Evolutionary conservation across 805 yeast species (phyloP).

Genomic region (Wickerhamomyces pijperi): DNA sequence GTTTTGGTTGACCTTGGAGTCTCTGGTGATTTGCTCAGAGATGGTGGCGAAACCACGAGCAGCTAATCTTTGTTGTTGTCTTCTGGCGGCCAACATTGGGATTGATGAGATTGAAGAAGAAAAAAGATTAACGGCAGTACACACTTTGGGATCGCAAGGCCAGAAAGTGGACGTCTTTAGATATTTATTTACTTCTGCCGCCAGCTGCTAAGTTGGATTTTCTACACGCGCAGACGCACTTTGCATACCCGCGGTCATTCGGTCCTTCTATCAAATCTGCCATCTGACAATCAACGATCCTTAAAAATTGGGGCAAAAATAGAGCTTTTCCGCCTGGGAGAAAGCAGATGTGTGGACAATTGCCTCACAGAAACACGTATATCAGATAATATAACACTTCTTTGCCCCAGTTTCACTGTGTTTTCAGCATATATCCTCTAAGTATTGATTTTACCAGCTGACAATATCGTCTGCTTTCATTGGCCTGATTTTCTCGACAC

Average conservation of each 20-base stretch:
- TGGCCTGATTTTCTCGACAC: not conserved
- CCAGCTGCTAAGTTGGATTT: not conserved
- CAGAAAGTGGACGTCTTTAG: not conserved
- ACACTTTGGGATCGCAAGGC: too few species aligned
- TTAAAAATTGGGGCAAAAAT: too few species aligned
- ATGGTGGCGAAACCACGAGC: slow-evolving; percentile 31
- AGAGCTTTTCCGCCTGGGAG: too few species aligned
- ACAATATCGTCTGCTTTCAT: not conserved
- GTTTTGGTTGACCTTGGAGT: slow-evolving; percentile 73
- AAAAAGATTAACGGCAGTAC: too few species aligned
- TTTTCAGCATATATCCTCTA: too few species aligned
- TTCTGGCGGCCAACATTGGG: slow-evolving; percentile 14
- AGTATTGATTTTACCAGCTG: not conserved
- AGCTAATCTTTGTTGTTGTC: slow-evolving; percentile 11
- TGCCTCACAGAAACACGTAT: not conserved
- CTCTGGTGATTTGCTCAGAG: slow-evolving; percentile 32
- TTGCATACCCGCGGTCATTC: not conserved
- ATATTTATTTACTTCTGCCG: not conserved
- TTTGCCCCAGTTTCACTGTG: too few species aligned
- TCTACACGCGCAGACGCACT: not conserved
- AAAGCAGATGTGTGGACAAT: too few species aligned
- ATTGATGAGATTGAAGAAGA: not conserved
- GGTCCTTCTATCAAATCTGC: not conserved
- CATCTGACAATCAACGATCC: too few species aligned
- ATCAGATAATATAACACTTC: not conserved